These are phyloP conservation scores for Aspergillus sp. DNA, from an alignment of 2,329 filamentous ascomycete species.

Conservation along the genomic window DNA sequence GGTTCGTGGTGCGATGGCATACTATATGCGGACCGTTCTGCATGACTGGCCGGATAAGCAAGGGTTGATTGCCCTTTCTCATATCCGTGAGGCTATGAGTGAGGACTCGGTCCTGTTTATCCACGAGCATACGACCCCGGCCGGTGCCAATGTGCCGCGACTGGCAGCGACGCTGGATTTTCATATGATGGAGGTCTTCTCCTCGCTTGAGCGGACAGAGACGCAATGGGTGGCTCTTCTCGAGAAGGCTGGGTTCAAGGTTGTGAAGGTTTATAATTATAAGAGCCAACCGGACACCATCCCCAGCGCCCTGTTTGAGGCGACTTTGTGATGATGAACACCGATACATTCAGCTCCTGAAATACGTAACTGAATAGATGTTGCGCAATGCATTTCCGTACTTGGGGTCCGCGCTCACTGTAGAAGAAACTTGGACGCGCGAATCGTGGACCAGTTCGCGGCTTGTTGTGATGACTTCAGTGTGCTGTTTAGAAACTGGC, in stretches of 20 bases:
- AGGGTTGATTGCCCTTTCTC: constrained; percentile 15
- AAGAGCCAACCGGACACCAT: background rate
- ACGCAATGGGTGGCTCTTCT: constrained; percentile 23
- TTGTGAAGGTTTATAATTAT: constrained; percentile 7
- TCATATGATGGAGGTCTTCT: constrained; percentile 21
- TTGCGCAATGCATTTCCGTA: background rate
- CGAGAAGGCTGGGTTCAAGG: constrained; percentile 14
- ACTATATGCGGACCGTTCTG: constrained; percentile 26
- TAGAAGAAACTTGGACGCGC: background rate
- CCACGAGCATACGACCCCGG: constrained; percentile 27
- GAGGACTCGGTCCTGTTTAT: constrained; percentile 27
- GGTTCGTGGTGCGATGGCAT: constrained; percentile 22
- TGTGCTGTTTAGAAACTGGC: background rate
- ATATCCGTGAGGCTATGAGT: constrained; percentile 23
- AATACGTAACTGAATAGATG: background rate
- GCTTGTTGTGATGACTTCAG: background rate
- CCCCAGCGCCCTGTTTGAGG: constrained; percentile 6
- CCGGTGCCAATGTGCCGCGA: constrained; percentile 6
- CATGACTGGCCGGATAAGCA: constrained; percentile 30
- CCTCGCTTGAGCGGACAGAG: constrained; percentile 21
- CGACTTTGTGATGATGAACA: background rate
- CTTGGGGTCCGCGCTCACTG: background rate
- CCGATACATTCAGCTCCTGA: too few relatives aligned
- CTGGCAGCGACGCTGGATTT: constrained; percentile 16
- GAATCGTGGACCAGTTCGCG: background rate